Conservation (phyloP, 495 filamentous ascomycete species). For the Neurospora pannonica region DNA sequence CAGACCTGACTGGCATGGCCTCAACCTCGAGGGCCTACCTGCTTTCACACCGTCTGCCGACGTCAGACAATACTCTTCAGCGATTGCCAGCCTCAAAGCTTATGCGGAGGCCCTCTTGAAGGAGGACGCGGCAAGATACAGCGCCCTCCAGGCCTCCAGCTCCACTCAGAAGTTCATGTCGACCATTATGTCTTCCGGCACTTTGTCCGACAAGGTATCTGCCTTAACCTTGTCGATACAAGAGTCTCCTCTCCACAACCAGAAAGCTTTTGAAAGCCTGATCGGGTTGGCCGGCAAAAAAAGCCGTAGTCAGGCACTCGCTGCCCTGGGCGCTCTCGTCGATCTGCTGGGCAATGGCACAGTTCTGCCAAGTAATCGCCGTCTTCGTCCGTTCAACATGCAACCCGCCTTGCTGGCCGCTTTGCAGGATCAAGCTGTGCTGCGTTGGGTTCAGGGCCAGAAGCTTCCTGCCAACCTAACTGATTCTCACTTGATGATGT, state of each 20-base stretch:
- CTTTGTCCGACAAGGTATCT: slow-evolving; percentile 91
- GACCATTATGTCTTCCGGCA: slow-evolving; percentile 93
- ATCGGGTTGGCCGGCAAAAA: slow-evolving; percentile 74
- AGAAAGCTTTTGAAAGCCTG: slow-evolving; percentile 75
- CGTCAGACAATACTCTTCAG: slow-evolving; percentile 41
- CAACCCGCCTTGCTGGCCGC: slow-evolving; percentile 67
- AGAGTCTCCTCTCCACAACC: slow-evolving; percentile 89
- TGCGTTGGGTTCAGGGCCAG: slow-evolving; percentile 56
- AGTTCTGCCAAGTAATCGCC: slow-evolving; percentile 71
- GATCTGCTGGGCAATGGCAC: slow-evolving; percentile 86
- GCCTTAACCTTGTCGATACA: slow-evolving; percentile 87
- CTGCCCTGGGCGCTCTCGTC: slow-evolving; percentile 81
- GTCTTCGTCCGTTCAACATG: slow-evolving; percentile 66
- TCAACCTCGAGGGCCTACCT: slow-evolving; percentile 49
- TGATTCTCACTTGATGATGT: slow-evolving; percentile 68
- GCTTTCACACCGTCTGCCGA: slow-evolving; percentile 30
- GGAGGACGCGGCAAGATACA: slow-evolving; percentile 58
- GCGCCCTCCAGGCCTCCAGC: slow-evolving; percentile 40
- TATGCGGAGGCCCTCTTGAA: slow-evolving; percentile 68
- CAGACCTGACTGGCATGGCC: slow-evolving; percentile 77
- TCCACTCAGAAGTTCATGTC: slow-evolving; percentile 91
- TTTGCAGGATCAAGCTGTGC: slow-evolving; percentile 45
- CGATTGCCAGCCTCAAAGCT: slow-evolving; percentile 62
- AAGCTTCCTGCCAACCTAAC: slow-evolving; percentile 60
- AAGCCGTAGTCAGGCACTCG: slow-evolving; percentile 87